Percentiles rank a stretch among this genome's conserved stretches.
These are phyloP conservation scores for Cenococcum geophilum DNA, from an alignment of 495 filamentous ascomycete genomes.

Conservation along the genomic window DNA sequence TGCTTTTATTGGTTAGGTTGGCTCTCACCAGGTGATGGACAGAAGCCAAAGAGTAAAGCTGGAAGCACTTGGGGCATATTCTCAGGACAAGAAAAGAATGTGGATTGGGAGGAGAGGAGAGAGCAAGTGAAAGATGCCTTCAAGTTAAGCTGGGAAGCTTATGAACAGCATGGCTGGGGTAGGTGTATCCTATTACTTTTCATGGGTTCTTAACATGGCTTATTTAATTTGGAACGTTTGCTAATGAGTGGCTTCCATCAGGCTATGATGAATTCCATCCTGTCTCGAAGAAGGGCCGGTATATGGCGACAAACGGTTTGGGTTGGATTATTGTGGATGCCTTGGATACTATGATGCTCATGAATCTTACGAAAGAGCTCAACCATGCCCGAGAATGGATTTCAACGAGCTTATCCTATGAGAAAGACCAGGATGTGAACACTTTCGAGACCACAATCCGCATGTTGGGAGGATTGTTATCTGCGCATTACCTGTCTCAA, in stretches of 20 bases:
- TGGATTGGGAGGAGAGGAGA: slow-evolving; percentile 68
- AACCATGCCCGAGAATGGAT: slow-evolving; percentile 88
- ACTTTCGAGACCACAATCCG: slow-evolving; percentile 98
- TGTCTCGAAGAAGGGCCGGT: slow-evolving; percentile 64
- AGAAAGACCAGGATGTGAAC: slow-evolving; percentile 91
- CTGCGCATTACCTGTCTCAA: slow-evolving; percentile 86
- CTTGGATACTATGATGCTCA: slow-evolving; percentile 92
- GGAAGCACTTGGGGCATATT: slow-evolving; percentile 11
- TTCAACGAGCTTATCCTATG: slow-evolving; percentile 69
- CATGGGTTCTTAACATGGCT: slow-evolving; percentile 5
- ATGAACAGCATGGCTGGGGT: slow-evolving; percentile 94
- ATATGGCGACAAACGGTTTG: slow-evolving; percentile 78
- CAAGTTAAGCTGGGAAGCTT: slow-evolving; percentile 81
- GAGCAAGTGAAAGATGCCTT: slow-evolving; percentile 88
- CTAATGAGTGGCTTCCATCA: slow-evolving; percentile 33
- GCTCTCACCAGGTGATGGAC: slow-evolving; percentile 4
- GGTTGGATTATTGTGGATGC: slow-evolving; percentile 99
- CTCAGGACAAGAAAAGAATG: slow-evolving; percentile 21
- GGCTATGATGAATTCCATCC: slow-evolving; percentile 84
- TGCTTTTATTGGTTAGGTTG: slow-evolving; percentile 54
- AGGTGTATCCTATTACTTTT: slow-evolving; percentile 34
- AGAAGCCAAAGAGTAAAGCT: not conserved
- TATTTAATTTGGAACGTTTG: not conserved
- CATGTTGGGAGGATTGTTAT: slow-evolving; percentile 91
- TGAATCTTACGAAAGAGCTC: slow-evolving; percentile 89